These are phyloP conservation scores for Mycena kentingensis DNA, from an alignment of 768 basidiomycete genomes.

Conservation along the genomic window DNA sequence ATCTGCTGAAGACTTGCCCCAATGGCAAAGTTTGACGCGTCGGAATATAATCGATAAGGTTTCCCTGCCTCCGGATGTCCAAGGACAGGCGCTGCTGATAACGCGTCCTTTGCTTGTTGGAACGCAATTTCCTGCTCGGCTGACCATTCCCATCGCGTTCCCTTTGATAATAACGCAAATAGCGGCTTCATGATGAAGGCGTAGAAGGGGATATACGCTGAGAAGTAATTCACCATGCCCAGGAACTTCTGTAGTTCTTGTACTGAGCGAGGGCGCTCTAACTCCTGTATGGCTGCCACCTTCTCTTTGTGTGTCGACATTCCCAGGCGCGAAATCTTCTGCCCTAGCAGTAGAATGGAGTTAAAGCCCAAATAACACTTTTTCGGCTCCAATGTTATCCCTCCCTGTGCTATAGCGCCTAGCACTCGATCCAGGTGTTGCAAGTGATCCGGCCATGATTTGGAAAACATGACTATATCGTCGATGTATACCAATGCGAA, in stretches of 20 bases:
- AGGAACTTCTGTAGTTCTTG: constrained; percentile 26
- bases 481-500: constrained; percentile 27
- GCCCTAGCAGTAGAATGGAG: constrained; percentile 26
- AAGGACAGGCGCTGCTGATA: constrained; percentile 25
- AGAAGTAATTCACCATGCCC: constrained; percentile 31
- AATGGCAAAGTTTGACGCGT: not conserved
- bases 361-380: constrained; percentile 29
- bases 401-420: constrained; percentile 15
- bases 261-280: constrained; percentile 14
- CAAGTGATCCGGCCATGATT: constrained; percentile 23
- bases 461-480: constrained; percentile 24
- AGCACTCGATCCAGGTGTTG: constrained; percentile 22
- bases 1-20: constrained; percentile 13
- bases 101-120: constrained; percentile 20
- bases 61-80: constrained; percentile 20
- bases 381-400: constrained; percentile 26
- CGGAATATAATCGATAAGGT: constrained; percentile 21
- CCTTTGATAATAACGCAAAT: constrained; percentile 27
- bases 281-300: constrained; percentile 22
- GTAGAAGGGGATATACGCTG: constrained; percentile 30
- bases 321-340: too few relatives aligned
- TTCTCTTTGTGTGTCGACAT: too few relatives aligned
- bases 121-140: constrained; percentile 23
- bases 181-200: constrained; percentile 27
- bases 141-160: constrained; percentile 25